phyloP scores from a whole-genome alignment of 257 asterid genomes.

The Verbascum thapsus region DNA sequence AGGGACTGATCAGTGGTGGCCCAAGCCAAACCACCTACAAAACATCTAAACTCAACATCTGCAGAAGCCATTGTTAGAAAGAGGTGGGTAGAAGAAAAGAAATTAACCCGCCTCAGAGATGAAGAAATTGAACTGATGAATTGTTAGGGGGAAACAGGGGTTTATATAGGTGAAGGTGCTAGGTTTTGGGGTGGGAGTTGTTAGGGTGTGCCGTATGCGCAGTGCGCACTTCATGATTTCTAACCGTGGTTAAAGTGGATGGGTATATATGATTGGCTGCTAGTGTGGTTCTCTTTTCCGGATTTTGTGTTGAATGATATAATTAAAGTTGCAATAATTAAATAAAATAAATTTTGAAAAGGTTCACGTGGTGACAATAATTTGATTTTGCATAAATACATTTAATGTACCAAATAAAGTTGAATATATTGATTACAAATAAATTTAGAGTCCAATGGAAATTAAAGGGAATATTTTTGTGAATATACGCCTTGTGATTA shows the following conservation, averaged over 20 bases:
- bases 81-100: background rate
- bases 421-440: too few species aligned
- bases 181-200: constrained; percentile 27
- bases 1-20: constrained; percentile 76
- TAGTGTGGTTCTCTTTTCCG: background rate
- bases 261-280: background rate
- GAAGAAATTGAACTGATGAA: background rate
- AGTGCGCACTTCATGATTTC: background rate
- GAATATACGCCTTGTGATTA: too few species aligned
- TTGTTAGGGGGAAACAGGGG: background rate
- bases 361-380: too few species aligned
- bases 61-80: constrained; percentile 44
- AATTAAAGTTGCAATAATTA: too few species aligned
- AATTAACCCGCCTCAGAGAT: too few species aligned
- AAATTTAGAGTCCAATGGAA: too few species aligned
- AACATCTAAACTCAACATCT: constrained; percentile 79
- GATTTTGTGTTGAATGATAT: too few species aligned
- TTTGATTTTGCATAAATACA: too few species aligned
- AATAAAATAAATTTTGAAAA: too few species aligned
- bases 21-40: constrained; percentile 96
- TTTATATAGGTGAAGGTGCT: constrained; percentile 36
- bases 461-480: too few species aligned
- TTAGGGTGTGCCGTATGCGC: constrained; percentile 30
- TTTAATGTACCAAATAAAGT: too few species aligned
- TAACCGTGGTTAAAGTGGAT: constrained; percentile 26